A percentile compares a stretch with the other conserved stretches of the same genome.
Evolutionary conservation across 176 grass and related monocot genomes (phyloP).

Genomic region (Zoysia pacifica): DNA sequence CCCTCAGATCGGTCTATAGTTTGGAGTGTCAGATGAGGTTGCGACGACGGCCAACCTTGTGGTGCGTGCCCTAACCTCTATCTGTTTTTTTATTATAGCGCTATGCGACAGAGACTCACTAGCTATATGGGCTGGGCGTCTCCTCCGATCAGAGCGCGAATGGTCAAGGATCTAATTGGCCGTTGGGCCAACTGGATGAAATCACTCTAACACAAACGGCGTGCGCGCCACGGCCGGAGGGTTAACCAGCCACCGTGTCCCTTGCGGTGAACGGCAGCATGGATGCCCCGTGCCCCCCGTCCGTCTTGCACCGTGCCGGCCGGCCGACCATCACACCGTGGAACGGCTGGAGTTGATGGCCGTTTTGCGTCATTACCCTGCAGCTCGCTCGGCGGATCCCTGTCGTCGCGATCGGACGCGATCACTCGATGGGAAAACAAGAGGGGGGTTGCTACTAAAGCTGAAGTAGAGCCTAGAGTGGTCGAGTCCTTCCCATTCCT

Average conservation of each 20-base stretch:
- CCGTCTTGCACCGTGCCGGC: neutral
- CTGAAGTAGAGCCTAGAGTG: neutral
- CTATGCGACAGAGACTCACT: too few relatives aligned
- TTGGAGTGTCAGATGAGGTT: too few relatives aligned
- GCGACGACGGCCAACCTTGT: too few relatives aligned
- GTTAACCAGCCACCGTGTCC: neutral
- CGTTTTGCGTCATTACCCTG: neutral
- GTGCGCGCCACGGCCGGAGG: constrained; percentile 2
- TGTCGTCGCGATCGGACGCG: neutral
- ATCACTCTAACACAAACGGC: neutral
- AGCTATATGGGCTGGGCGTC: too few relatives aligned
- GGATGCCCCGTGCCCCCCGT: neutral
- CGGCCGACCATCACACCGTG: neutral
- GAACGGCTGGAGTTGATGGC: constrained; percentile 2
- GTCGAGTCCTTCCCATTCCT: neutral
- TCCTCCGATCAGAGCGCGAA: too few relatives aligned
- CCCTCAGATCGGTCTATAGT: too few relatives aligned
- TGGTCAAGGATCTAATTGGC: too few relatives aligned
- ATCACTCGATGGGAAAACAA: neutral
- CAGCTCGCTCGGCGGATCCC: neutral
- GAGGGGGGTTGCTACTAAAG: neutral
- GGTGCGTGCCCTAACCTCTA: too few relatives aligned
- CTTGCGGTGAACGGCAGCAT: neutral
- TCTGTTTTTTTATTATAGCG: too few relatives aligned
- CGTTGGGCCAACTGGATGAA: too few relatives aligned